Percentiles rank a stretch among this genome's conserved stretches.
Conservation (phyloP, 1,139 yeast genomes). For the Arxiozyma slooffiae region DNA sequence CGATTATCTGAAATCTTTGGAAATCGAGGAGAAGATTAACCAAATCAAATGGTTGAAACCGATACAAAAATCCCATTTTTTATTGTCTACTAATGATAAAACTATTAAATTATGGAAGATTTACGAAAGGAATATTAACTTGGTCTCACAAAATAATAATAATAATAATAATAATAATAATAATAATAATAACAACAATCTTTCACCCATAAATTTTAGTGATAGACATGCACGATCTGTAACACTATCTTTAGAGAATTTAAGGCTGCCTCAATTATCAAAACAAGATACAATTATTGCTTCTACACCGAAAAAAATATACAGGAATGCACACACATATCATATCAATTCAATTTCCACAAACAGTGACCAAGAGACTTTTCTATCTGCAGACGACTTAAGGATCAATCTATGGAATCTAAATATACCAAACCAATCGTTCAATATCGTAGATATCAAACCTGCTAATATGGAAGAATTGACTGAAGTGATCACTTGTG, state of each 20-base stretch:
- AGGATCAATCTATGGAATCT: constrained; percentile 94
- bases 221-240: constrained; percentile 12
- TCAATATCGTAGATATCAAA: constrained; percentile 93
- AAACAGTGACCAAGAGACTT: constrained; percentile 94
- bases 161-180: constrained; percentile 9
- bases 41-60: constrained; percentile 94
- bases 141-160: constrained; percentile 79
- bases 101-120: constrained; percentile 97
- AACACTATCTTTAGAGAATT: constrained; percentile 29
- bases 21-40: constrained; percentile 95
- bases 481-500: constrained; percentile 96
- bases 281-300: constrained; percentile 91
- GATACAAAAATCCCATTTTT: constrained; percentile 76
- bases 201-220: constrained; percentile 8
- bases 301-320: constrained; percentile 87
- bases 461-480: constrained; percentile 98
- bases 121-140: constrained; percentile 81
- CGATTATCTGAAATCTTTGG: constrained; percentile 89
- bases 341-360: constrained; percentile 93
- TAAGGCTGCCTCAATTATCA: constrained; percentile 78
- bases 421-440: constrained; percentile 89
- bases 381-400: constrained; percentile 85
- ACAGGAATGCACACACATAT: constrained; percentile 94
- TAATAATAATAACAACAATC: constrained; percentile 9
- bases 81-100: constrained; percentile 90